Evolutionary conservation across 345 rosid species (phyloP), one percentile per base, ranked within the genome.

Genomic region (Turnera subulata): DNA sequence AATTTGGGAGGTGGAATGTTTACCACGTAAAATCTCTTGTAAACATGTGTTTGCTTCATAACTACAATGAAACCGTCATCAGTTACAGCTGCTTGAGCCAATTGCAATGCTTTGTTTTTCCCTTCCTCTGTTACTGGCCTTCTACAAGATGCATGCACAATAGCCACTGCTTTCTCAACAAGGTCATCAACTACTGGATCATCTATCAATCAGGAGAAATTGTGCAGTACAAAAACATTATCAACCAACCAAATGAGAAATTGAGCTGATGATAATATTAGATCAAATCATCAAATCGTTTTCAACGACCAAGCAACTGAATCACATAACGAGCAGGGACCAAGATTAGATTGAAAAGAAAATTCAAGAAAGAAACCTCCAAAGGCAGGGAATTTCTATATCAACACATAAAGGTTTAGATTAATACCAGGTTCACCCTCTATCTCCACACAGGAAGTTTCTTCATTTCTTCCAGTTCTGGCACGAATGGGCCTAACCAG

Each of bases 1-100:
- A 9, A 16, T 5, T 8, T 42, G 20, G 20, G 23, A 19, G 26
- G 17, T 23, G 8, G 58, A 20, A 44, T 17, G 11, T 10, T 55
- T 66, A 81, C 86, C 86, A 81, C 26, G 55, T 35, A 75, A 65
- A 68, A 84, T 50, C 37, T 62, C 52, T 24, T 63, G 48, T 50
- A 55, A 4, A 80, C 75, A 54, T 78, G 73, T 15, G 81, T 23
- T 53, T 81, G 83, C 43, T 62, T 73, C 81, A 83, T 78, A 35
- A 76, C 56, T 35, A 68, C 64, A 58, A 71, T 9, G 58, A 75
- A 76, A 51, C 81, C 76, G 13, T 76, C 64, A 1, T 53, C 32
- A 18, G 59, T 69, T 50, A 63, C 26, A 22, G 71, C 68, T 46
- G 50, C 72, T 49, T 33, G 58, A 20, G 80, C 89, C 45, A 39